Conservation (phyloP, 2,329 filamentous ascomycete species). For the Periconia macrospinosa region DNA sequence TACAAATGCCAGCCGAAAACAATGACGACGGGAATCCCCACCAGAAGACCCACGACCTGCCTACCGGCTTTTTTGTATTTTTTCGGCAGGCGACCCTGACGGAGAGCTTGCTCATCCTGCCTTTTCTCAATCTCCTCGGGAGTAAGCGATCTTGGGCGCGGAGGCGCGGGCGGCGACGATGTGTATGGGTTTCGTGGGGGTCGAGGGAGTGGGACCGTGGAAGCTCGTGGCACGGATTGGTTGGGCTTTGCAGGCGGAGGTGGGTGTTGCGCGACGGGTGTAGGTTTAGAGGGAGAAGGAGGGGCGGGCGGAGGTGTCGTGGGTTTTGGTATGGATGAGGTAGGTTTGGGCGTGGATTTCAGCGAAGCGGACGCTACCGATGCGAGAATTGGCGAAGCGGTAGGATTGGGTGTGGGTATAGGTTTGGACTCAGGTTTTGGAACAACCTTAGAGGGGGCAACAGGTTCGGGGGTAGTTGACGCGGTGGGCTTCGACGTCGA, state of each 20-base stretch:
- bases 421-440: neutral
- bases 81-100: slow-evolving; percentile 21
- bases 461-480: neutral
- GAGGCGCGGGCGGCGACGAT: slow-evolving; percentile 4
- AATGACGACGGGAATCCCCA: slow-evolving; percentile 36
- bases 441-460: neutral
- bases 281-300: neutral
- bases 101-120: slow-evolving; percentile 13
- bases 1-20: slow-evolving; percentile 39
- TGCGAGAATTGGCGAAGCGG: slow-evolving; percentile 1
- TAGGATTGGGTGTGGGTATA: neutral
- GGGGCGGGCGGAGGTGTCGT: neutral
- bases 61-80: slow-evolving; percentile 39
- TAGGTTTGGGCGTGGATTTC: neutral
- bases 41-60: slow-evolving; percentile 36
- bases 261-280: slow-evolving; percentile 4
- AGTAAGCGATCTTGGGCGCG: slow-evolving; percentile 4
- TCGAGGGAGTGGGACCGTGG: slow-evolving; percentile 29
- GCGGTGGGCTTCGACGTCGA: neutral
- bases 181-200: slow-evolving; percentile 14
- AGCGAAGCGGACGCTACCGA: neutral
- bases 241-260: neutral
- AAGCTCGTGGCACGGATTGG: slow-evolving; percentile 5
- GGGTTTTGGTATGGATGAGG: neutral
- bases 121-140: neutral